Percentiles rank a stretch among this genome's conserved stretches.
phyloP scores from a whole-genome alignment of 169 alveolate genomes.

The Eimeria acervulina region DNA sequence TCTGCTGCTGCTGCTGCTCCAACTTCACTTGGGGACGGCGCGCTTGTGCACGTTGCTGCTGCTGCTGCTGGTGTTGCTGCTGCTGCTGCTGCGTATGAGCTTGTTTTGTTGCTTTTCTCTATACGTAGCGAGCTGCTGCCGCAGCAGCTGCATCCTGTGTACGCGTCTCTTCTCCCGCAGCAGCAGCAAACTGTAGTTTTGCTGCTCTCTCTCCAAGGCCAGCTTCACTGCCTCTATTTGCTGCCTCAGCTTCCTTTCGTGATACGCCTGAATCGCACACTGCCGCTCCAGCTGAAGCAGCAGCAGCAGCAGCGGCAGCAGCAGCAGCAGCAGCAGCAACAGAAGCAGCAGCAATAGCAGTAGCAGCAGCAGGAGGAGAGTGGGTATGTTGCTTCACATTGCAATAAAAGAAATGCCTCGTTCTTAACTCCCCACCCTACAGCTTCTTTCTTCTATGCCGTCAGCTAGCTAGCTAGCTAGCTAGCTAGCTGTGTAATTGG shows the following conservation, averaged over 20 bases:
- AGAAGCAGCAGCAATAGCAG: constrained; percentile 21
- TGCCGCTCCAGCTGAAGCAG: constrained; percentile 58
- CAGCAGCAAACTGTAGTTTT: not conserved
- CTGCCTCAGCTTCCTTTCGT: constrained; percentile 24
- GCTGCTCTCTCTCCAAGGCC: constrained; percentile 4
- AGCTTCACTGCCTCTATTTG: not conserved
- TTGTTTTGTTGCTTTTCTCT: not conserved
- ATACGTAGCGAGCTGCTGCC: constrained; percentile 19
- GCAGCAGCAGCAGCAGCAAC: constrained; percentile 31
- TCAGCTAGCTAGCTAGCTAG: too few relatives aligned
- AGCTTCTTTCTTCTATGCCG: too few relatives aligned
- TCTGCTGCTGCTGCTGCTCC: constrained; percentile 18
- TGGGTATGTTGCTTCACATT: not conserved
- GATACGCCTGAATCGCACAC: constrained; percentile 18
- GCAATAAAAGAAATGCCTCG: not conserved
- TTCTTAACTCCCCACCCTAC: not conserved
- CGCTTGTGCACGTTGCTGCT: not conserved
- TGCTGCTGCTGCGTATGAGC: constrained; percentile 17
- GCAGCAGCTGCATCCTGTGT: not conserved
- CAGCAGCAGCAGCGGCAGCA: constrained; percentile 55
- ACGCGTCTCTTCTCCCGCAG: not conserved
- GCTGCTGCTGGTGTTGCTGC: constrained; percentile 50
- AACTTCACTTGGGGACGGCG: not conserved
- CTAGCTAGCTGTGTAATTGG: too few relatives aligned
- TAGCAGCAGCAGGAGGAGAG: not conserved